Conservation (phyloP, 2,329 filamentous ascomycete genomes). For the Blastomyces silverae region DNA sequence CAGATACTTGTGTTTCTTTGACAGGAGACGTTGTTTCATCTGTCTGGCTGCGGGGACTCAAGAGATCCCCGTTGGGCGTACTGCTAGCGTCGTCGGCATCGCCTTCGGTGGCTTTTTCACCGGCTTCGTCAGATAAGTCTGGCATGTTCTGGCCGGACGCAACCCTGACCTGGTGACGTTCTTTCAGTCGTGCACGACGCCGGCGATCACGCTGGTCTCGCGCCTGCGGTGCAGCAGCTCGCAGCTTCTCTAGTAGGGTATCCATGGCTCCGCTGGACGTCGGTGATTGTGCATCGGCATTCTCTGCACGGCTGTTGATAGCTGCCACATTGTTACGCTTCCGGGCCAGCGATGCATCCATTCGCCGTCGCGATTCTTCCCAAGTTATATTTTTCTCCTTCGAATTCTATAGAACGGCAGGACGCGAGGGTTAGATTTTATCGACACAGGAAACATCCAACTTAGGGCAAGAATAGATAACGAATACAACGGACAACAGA, state of each 20-base stretch:
- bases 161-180: slow-evolving; percentile 80
- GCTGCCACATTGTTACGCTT: slow-evolving; percentile 62
- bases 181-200: slow-evolving; percentile 79
- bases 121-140: slow-evolving; percentile 54
- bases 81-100: slow-evolving; percentile 34
- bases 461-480: background rate
- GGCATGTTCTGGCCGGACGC: slow-evolving; percentile 86
- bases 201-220: slow-evolving; percentile 84
- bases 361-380: slow-evolving; percentile 76
- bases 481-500: slow-evolving; percentile 11
- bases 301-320: slow-evolving; percentile 46
- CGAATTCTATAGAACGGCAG: slow-evolving; percentile 56
- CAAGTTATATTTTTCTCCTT: slow-evolving; percentile 80
- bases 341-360: slow-evolving; percentile 87
- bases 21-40: slow-evolving; percentile 32
- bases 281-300: slow-evolving; percentile 53
- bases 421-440: background rate
- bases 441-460: background rate
- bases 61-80: slow-evolving; percentile 36
- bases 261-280: slow-evolving; percentile 88
- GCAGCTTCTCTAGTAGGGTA: slow-evolving; percentile 84
- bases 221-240: slow-evolving; percentile 83
- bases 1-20: slow-evolving; percentile 38
- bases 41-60: slow-evolving; percentile 46
- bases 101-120: slow-evolving; percentile 44